Evolutionary conservation across 371 early-diverging fungal genomes (phyloP).

Genomic region (Syncephalastrum monosporum): DNA sequence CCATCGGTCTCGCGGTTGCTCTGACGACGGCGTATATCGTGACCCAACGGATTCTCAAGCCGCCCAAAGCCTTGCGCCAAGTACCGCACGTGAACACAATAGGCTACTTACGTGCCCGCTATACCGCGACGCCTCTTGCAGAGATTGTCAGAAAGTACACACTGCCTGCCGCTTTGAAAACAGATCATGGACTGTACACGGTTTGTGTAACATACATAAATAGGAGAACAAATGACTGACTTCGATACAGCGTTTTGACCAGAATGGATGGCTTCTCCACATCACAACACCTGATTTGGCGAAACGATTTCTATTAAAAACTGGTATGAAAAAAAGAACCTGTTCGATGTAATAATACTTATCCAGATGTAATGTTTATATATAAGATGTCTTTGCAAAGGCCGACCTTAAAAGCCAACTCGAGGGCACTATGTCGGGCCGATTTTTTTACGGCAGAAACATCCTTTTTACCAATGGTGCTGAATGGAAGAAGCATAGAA

Average conservation of each 20-base stretch:
- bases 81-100: slow-evolving; percentile 8
- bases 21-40: slow-evolving; percentile 6
- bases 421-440: slow-evolving; percentile 3
- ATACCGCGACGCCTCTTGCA: neutral
- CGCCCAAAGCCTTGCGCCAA: slow-evolving; percentile 16
- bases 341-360: neutral
- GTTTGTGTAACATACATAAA: neutral
- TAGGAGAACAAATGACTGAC: neutral
- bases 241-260: slow-evolving; percentile 5
- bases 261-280: slow-evolving; percentile 10
- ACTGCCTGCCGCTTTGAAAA: neutral
- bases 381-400: slow-evolving; percentile 16
- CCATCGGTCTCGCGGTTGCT: slow-evolving; percentile 1
- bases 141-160: slow-evolving; percentile 5
- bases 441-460: slow-evolving; percentile 14
- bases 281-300: slow-evolving; percentile 12
- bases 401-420: neutral
- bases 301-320: slow-evolving; percentile 12
- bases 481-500: slow-evolving; percentile 29
- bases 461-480: slow-evolving; percentile 15
- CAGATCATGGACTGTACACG: slow-evolving; percentile 12
- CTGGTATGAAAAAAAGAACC: neutral
- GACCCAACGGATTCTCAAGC: slow-evolving; percentile 5
- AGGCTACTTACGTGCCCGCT: neutral
- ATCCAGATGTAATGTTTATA: neutral